Evolutionary conservation across 768 basidiomycete genomes (phyloP), one percentile per base, ranked within the genome.

Genomic region (Collybia sordida): DNA sequence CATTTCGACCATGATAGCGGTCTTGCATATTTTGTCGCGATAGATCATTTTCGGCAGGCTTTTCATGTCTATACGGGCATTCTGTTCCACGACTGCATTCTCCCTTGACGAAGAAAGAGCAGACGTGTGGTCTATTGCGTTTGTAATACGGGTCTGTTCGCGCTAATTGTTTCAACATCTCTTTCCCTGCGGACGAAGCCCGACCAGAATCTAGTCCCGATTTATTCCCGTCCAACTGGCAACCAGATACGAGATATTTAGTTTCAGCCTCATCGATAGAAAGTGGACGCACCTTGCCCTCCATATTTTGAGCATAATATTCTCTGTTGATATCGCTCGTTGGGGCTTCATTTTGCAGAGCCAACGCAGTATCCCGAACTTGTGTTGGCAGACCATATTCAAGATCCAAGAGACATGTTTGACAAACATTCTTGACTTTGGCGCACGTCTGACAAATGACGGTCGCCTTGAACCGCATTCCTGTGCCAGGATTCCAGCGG

Each of bases 71-170:
- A 68, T 93, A 98, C 1, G 97, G 97, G 65, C 97, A 99, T 52
- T 96, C 93, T 12, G 72, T 70, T 6, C 97, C 97, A 37, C 97
- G 83, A 35, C 78, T 92, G 66, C 97, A 99, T 48, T 95, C 90
- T 0, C 97, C 97, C 70, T 98, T 99, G 43, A 80, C 86, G 64
- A 86, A 98, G 79, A 98, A 98, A 2, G 90, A 92, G 67, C 97
- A 99, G 12, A 97, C 63, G 56, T 98, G 90, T 40, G 97, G 93
- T 48, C 89, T 74, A 70, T 98, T 99, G 49, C 96, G 86, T 69
- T 98, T 97, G 74, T 98, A 98, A 66, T 93, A 93, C 0, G 97
- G 97, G 60, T 98, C 96, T 24, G 90, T 91, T 57, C 96, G 82
- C 19, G 97, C 97, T 9, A 99, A 72, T 55, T 90, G 83, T 70